Conservation (phyloP, 2,329 filamentous ascomycete species). For the Trichoderma koningiopsis region DNA sequence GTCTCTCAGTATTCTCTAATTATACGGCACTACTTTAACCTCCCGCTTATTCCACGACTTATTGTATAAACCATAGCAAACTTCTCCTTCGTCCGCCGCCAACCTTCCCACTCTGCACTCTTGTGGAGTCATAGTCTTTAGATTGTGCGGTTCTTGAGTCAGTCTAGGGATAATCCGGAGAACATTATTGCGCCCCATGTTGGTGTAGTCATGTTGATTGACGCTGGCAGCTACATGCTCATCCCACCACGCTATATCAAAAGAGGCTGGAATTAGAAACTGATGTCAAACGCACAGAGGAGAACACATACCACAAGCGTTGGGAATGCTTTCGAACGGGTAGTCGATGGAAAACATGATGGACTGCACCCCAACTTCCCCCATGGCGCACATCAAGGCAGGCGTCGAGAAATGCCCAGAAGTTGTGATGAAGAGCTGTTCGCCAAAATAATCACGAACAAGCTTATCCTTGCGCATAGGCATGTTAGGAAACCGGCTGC, state of each 20-base stretch:
- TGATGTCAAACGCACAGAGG: not conserved
- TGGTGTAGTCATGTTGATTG: conserved; percentile 20
- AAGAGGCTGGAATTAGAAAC: not conserved
- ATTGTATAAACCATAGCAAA: conserved; percentile 21
- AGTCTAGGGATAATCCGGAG: conserved; percentile 1
- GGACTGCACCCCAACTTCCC: conserved; percentile 52
- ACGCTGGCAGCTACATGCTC: conserved; percentile 20
- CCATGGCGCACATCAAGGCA: conserved; percentile 52
- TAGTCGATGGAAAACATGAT: conserved; percentile 57
- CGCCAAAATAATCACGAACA: conserved; percentile 55
- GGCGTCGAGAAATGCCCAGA: conserved; percentile 58
- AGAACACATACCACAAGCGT: conserved; percentile 15
- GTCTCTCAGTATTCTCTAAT: not conserved
- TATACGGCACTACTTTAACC: not conserved
- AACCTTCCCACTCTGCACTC: conserved; percentile 16
- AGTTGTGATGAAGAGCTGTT: conserved; percentile 61
- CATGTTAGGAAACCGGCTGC: conserved; percentile 48
- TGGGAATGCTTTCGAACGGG: conserved; percentile 45
- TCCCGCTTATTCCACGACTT: conserved; percentile 24
- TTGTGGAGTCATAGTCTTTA: conserved; percentile 8
- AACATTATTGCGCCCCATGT: conserved; percentile 19
- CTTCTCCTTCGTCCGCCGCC: not conserved
- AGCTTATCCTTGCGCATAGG: conserved; percentile 51
- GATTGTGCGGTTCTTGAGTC: conserved; percentile 8
- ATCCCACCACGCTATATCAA: conserved; percentile 16